Evolutionary conservation across 1,139 yeast genomes (phyloP), one percentile per base, ranked within the genome.

Genomic region (Trichomonascaceae sp.): DNA sequence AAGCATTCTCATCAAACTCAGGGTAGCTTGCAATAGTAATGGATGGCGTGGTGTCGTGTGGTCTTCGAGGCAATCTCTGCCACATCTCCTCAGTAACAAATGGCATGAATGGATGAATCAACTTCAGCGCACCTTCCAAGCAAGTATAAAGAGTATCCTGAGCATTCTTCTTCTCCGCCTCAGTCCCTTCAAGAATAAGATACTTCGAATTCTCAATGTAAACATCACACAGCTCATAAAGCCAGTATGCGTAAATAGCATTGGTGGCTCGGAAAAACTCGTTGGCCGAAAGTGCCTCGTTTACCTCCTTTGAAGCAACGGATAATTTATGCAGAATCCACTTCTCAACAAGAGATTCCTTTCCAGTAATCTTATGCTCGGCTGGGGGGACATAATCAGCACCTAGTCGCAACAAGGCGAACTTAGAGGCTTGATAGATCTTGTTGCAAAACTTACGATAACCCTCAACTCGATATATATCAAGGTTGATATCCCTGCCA

Each of bases 401-500:
- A 56, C 98, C 99, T 61, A 93, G 80, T 73, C 95, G 85, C 83
- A 95, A 85, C 73, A 93, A 78, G 45, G 90, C 99, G 69, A 93
- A 93, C 76, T 93, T 93, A 60, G 99, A 91, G 56, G 99, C 99
- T 77, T 93, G 99, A 79, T 89, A 93, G 66, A 93, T 93, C 83
- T 93, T 93, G 83, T 93, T 93, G 80, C 99, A 91, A 87, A 93
- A 93, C 80, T 93, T 93, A 76, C 99, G 83, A 84, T 93, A 93
- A 67, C 99, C 99, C 72, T 95, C 99, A 63, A 93, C 96, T 77
- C 99, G 87, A 72, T 90, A 78, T 66, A 93, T 90, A 70, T 93
- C 98, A 71, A 93, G 81, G 75, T 93, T 93, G 72, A 93, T 93
- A 69, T 93, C 99, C 75, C 98, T 85, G 66, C 97, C 98, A 76